These are phyloP conservation scores for Carex sylvatica DNA, from an alignment of 202 grass and related monocot genomes.

Conservation along the genomic window DNA sequence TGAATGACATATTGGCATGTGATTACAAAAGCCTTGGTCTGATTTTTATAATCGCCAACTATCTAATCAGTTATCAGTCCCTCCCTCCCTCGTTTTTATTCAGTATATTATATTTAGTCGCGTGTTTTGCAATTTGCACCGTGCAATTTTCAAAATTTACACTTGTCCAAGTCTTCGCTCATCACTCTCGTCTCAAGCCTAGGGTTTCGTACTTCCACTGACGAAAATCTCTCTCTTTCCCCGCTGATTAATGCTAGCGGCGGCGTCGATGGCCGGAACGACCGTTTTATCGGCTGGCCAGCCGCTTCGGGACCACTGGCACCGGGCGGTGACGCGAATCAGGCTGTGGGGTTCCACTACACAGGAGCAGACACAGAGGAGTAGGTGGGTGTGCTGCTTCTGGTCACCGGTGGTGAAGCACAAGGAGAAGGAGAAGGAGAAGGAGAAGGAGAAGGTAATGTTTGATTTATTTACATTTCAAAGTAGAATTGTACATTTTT, in stretches of 20 bases:
- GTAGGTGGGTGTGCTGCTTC: slow-evolving; percentile 48
- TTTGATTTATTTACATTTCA: too few relatives aligned
- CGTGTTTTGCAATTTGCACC: background rate
- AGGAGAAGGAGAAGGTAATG: slow-evolving; percentile 37
- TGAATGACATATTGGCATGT: too few relatives aligned
- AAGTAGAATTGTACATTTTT: too few relatives aligned
- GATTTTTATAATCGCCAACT: too few relatives aligned
- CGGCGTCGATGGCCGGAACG: slow-evolving; percentile 39
- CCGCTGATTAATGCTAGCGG: slow-evolving; percentile 31
- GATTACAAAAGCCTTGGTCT: too few relatives aligned
- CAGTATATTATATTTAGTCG: background rate
- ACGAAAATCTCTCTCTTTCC: too few relatives aligned
- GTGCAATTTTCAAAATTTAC: background rate
- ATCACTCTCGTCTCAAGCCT: slow-evolving; percentile 21
- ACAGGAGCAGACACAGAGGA: background rate
- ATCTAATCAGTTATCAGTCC: too few relatives aligned
- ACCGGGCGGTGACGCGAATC: slow-evolving; percentile 37
- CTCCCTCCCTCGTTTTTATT: too few relatives aligned
- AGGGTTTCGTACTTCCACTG: slow-evolving; percentile 22
- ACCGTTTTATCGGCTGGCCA: slow-evolving; percentile 43
- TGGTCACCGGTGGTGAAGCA: slow-evolving; percentile 38
- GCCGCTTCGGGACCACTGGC: slow-evolving; percentile 33
- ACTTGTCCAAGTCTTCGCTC: background rate
- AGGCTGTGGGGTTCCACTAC: slow-evolving; percentile 32
- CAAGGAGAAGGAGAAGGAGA: slow-evolving; percentile 26